These are phyloP conservation scores for Cladorrhinum samala DNA, from an alignment of 495 filamentous ascomycete species.

Conservation along the genomic window DNA sequence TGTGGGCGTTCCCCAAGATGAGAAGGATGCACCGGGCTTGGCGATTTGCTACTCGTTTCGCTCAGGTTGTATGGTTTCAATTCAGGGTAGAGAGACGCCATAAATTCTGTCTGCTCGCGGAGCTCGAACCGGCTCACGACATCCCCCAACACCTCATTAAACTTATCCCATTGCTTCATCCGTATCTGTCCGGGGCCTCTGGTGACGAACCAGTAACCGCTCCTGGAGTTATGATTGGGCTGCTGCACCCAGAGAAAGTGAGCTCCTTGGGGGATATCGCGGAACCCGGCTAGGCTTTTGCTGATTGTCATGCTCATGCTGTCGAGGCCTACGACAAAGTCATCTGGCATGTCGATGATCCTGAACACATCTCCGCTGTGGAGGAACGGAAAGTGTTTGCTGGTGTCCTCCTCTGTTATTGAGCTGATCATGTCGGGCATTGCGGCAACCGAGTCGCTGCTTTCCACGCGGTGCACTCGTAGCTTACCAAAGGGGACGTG, in stretches of 20 bases:
- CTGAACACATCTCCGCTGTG: slow-evolving; percentile 39
- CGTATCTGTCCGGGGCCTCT: slow-evolving; percentile 32
- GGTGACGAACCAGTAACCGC: slow-evolving; percentile 55
- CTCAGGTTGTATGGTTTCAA: slow-evolving; percentile 35
- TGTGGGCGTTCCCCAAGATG: too few relatives aligned
- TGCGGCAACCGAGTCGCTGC: too few relatives aligned
- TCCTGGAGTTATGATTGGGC: slow-evolving; percentile 41
- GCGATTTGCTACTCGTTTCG: not conserved
- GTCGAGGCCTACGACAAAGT: slow-evolving; percentile 44
- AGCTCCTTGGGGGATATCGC: slow-evolving; percentile 50
- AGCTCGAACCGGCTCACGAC: slow-evolving; percentile 32
- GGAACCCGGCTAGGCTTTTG: slow-evolving; percentile 48
- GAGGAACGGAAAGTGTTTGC: slow-evolving; percentile 5
- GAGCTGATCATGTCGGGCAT: too few relatives aligned
- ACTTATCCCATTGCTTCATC: slow-evolving; percentile 57
- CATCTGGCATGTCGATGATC: slow-evolving; percentile 32
- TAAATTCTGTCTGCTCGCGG: slow-evolving; percentile 24
- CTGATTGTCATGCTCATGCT: slow-evolving; percentile 31
- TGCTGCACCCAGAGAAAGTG: slow-evolving; percentile 56
- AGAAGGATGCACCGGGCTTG: too few relatives aligned
- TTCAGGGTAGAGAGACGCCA: slow-evolving; percentile 30
- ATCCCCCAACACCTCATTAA: slow-evolving; percentile 41
- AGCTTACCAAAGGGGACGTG: slow-evolving; percentile 30
- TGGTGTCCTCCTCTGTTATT: not conserved
- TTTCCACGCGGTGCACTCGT: slow-evolving; percentile 23